Percentiles rank a stretch among this genome's conserved stretches.
These are phyloP conservation scores for Drechmeria coniospora DNA, from an alignment of 2,329 filamentous ascomycete species.

Conservation along the genomic window DNA sequence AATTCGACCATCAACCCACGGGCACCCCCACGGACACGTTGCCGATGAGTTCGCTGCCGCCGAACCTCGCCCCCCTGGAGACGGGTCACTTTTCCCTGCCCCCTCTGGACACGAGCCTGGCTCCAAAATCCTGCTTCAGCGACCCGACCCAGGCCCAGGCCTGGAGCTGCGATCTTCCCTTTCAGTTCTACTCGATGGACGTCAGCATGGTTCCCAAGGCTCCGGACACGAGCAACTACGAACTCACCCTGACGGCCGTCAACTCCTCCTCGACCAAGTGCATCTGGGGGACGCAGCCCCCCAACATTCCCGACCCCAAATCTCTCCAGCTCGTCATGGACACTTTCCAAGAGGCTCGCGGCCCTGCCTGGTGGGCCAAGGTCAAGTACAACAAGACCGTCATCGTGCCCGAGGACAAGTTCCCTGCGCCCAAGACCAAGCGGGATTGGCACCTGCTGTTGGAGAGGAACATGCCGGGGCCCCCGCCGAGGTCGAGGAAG, in stretches of 20 bases:
- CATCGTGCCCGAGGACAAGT: slow-evolving; percentile 28
- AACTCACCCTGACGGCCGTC: slow-evolving; percentile 22
- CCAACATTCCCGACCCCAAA: slow-evolving; percentile 22
- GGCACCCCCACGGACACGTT: slow-evolving; percentile 30
- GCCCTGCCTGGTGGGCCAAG: slow-evolving; percentile 40
- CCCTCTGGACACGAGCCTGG: slow-evolving; percentile 31
- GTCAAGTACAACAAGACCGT: slow-evolving; percentile 41
- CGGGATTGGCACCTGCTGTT: slow-evolving; percentile 10
- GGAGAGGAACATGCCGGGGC: slow-evolving; percentile 6
- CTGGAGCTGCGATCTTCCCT: slow-evolving; percentile 47
- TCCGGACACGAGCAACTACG: slow-evolving; percentile 22
- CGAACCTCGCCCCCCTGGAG: slow-evolving; percentile 34
- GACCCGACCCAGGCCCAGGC: slow-evolving; percentile 37
- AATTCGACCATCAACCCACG: slow-evolving; percentile 14
- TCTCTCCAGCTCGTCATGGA: slow-evolving; percentile 35
- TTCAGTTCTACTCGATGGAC: slow-evolving; percentile 27
- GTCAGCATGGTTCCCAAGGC: slow-evolving; percentile 16
- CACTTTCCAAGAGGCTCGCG: slow-evolving; percentile 27
- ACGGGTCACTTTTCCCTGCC: slow-evolving; percentile 42
- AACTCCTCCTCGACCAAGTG: slow-evolving; percentile 24
- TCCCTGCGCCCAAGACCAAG: slow-evolving; percentile 14
- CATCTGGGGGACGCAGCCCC: slow-evolving; percentile 39
- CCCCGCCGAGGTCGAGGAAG: slow-evolving; percentile 11
- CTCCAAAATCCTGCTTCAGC: slow-evolving; percentile 40
- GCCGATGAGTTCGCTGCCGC: slow-evolving; percentile 32